Evolutionary conservation across 805 yeast genomes (phyloP).

Genomic region (Kuraishia ogatae): DNA sequence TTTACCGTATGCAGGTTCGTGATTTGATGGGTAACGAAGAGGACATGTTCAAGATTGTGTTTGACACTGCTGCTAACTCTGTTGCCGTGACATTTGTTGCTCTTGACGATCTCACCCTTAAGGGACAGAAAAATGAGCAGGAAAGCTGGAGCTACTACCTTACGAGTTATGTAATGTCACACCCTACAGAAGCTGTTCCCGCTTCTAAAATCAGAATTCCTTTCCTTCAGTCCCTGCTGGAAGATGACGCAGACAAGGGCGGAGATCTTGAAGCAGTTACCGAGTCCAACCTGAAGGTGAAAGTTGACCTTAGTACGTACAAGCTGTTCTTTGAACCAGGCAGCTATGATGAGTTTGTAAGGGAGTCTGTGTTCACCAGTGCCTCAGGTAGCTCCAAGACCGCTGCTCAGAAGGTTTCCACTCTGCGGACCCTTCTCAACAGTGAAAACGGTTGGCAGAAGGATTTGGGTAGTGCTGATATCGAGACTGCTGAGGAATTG

Average conservation of each 20-base stretch:
- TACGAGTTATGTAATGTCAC: conserved; percentile 87
- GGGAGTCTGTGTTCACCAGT: conserved; percentile 40
- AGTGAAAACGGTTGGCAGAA: conserved; percentile 52
- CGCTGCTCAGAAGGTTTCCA: conserved; percentile 8
- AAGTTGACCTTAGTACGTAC: conserved; percentile 71
- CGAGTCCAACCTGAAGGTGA: conserved; percentile 66
- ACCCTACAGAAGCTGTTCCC: conserved; percentile 94
- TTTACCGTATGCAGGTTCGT: conserved; percentile 84
- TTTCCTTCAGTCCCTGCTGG: conserved; percentile 53
- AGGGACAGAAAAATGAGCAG: conserved; percentile 57
- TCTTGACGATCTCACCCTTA: conserved; percentile 79
- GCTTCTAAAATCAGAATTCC: conserved; percentile 73
- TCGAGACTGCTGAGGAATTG: conserved; percentile 19
- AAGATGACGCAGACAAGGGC: conserved; percentile 42
- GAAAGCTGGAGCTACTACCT: conserved; percentile 90
- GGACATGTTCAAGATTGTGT: conserved; percentile 84
- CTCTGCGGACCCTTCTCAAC: conserved; percentile 31
- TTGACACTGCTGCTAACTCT: conserved; percentile 39
- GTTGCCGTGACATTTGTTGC: conserved; percentile 78
- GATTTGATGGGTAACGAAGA: conserved; percentile 73
- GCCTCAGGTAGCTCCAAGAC: conserved; percentile 15
- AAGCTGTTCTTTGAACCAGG: conserved; percentile 72
- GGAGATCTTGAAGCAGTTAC: conserved; percentile 50
- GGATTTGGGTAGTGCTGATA: conserved; percentile 31
- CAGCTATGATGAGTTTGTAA: conserved; percentile 71